phyloP scores from a whole-genome alignment of 305 asterid species.

The Euphrasia arctica region DNA sequence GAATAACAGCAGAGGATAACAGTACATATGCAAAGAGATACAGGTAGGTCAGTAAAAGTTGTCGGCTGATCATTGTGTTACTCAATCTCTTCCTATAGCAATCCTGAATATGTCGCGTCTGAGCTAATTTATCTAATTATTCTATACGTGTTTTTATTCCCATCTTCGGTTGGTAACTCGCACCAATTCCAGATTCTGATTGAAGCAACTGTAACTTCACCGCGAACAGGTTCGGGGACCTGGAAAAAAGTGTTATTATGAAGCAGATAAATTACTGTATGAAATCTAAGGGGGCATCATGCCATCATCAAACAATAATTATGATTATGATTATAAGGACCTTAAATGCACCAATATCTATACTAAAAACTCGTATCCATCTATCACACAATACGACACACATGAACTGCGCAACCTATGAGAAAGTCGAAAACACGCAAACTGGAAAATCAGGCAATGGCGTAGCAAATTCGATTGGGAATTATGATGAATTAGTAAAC shows the following conservation, averaged over 20 bases:
- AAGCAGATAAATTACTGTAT: background rate
- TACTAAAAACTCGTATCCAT: constrained; percentile 3
- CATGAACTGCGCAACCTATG: constrained; percentile 16
- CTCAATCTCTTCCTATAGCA: constrained; percentile 31
- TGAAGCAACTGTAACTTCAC: constrained; percentile 24
- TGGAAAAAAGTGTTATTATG: constrained; percentile 22
- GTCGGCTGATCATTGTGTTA: constrained; percentile 70
- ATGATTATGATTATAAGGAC: too few relatives aligned
- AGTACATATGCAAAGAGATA: constrained; percentile 74
- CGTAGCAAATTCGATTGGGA: constrained; percentile 23
- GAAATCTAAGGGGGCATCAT: background rate
- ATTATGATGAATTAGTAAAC: constrained; percentile 11
- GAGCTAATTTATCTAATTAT: constrained; percentile 19
- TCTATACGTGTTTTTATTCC: constrained; percentile 27
- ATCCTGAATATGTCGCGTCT: constrained; percentile 28
- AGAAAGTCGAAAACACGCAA: constrained; percentile 6
- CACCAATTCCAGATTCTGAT: too few relatives aligned
- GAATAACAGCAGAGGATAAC: constrained; percentile 91
- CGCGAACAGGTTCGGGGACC: constrained; percentile 27
- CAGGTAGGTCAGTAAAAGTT: constrained; percentile 79
- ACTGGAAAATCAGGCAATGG: constrained; percentile 15
- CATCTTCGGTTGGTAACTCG: constrained; percentile 18
- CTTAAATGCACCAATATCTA: too few relatives aligned
- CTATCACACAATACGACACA: constrained; percentile 24
- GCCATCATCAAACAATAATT: background rate